phyloP scores from a whole-genome alignment of 306 rosid genomes.

The Ormosia emarginata region DNA sequence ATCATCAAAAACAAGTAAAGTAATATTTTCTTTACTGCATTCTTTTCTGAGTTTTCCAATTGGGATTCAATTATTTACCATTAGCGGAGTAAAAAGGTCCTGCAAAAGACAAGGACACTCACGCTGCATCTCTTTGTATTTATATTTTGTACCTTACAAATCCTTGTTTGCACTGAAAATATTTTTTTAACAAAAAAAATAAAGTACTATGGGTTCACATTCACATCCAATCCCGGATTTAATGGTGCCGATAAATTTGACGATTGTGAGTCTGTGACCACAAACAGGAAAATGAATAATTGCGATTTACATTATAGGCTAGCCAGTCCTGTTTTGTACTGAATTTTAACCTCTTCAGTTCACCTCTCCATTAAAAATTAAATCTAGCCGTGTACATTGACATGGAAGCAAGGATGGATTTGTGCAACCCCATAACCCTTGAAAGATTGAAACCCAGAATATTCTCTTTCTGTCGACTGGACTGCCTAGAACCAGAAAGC shows the following conservation, averaged over 20 bases:
- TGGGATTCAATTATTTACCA: conserved; percentile 28
- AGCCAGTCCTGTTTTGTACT: background rate
- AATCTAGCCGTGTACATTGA: background rate
- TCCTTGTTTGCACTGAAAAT: background rate
- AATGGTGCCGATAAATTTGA: conserved; percentile 14
- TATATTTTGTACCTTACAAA: conserved; percentile 21
- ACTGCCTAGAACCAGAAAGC: background rate
- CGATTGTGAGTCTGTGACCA: conserved; percentile 22
- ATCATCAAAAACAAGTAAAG: background rate
- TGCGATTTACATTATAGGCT: background rate
- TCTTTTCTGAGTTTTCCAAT: conserved; percentile 18
- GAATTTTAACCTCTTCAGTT: background rate
- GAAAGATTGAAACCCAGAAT: conserved; percentile 1
- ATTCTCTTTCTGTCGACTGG: background rate
- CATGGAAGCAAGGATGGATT: background rate
- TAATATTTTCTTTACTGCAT: background rate
- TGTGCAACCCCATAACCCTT: background rate
- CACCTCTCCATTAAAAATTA: background rate
- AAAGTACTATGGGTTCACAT: background rate
- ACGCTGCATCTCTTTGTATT: conserved; percentile 14
- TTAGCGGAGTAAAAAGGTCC: conserved; percentile 8
- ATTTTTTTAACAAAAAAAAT: background rate
- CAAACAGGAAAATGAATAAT: background rate
- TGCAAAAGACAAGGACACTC: conserved; percentile 27
- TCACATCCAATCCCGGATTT: conserved; percentile 31